Evolutionary conservation across 2,329 filamentous ascomycete species (phyloP), one percentile per base, ranked within the genome.

Genomic region (Cephalotrichum gorgonifer): DNA sequence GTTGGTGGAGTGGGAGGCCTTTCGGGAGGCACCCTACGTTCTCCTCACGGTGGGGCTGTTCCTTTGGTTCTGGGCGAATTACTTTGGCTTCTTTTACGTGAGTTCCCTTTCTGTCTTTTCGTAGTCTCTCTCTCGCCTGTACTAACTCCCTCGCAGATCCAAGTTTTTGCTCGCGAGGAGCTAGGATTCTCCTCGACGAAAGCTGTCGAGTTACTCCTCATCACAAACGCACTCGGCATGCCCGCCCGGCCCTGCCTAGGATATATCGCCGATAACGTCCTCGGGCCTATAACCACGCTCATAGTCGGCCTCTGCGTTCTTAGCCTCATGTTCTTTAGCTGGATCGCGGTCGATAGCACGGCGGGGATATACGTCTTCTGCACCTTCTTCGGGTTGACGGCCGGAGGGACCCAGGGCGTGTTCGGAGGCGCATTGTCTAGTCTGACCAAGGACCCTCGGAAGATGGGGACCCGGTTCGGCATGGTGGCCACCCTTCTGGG

Each of bases 151-250:
- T 25, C 44, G 25, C 48, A 72, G 69, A 68, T 73, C 52, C 71
- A 72, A 39, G 67, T 64, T 17, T 73, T 66, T 54, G 68, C 67
- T 7, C 64, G 65, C 44, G 63, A 70, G 17, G 58, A 70, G 17
- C 56, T 74, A 20, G 62, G 64, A 43, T 67, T 79, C 50, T 65
- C 69, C 15, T 70, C 75, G 30, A 63, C 64, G 5, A 67, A 74
- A 6, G 73, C 74, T 2, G 71, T 80, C 51, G 70, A 70, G 25
- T 63, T 83, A 2, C 66, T 83, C 1, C 64, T 84, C 43, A 70
- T 81, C 17, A 68, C 74, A 14, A 81, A 82, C 53, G 76, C 69
- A 8, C 63, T 79, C 15, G 78, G 78, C 1, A 67, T 82, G 3
- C 58, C 75, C 1, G 69, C 72, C n/a, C 76, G 79, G 1, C 60